Conservation (phyloP, 192 early-diverging fungal genomes). For the Lobosporangium transversale region DNA sequence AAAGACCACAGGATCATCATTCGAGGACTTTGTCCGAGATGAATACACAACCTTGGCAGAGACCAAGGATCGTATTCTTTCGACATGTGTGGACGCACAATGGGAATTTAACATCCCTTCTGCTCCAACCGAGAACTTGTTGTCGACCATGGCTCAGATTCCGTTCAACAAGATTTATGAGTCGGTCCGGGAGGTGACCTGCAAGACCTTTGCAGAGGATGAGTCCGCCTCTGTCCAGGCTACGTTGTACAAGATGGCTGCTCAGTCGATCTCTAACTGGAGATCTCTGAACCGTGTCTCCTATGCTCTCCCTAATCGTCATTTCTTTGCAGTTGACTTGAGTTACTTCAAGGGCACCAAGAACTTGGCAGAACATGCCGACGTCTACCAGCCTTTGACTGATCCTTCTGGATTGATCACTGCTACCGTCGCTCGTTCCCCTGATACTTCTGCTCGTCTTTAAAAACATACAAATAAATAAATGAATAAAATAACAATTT, state of each 20-base stretch:
- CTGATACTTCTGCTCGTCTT: constrained; percentile 37
- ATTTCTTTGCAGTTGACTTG: constrained; percentile 80
- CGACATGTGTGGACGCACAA: constrained; percentile 75
- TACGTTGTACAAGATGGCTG: constrained; percentile 82
- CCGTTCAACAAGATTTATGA: constrained; percentile 66
- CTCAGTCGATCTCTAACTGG: constrained; percentile 67
- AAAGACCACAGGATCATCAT: constrained; percentile 86
- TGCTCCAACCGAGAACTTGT: constrained; percentile 17
- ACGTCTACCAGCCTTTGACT: constrained; percentile 77
- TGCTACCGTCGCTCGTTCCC: constrained; percentile 68
- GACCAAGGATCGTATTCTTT: constrained; percentile 79
- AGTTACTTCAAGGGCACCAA: constrained; percentile 71
- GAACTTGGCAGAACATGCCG: constrained; percentile 71
- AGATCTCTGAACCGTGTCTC: constrained; percentile 65
- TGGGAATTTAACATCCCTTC: constrained; percentile 64
- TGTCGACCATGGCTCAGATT: constrained; percentile 40
- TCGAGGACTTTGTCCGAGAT: constrained; percentile 76
- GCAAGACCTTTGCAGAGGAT: constrained; percentile 80
- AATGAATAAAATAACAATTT: background rate
- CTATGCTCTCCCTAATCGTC: constrained; percentile 82
- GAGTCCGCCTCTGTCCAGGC: constrained; percentile 83
- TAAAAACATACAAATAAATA: constrained; percentile 8
- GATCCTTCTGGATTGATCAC: constrained; percentile 83
- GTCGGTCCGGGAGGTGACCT: constrained; percentile 71
- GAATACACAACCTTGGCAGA: constrained; percentile 79